Evolutionary conservation across 352 stramenopile species (phyloP).

Genomic region (Globisporangium barbulae): DNA sequence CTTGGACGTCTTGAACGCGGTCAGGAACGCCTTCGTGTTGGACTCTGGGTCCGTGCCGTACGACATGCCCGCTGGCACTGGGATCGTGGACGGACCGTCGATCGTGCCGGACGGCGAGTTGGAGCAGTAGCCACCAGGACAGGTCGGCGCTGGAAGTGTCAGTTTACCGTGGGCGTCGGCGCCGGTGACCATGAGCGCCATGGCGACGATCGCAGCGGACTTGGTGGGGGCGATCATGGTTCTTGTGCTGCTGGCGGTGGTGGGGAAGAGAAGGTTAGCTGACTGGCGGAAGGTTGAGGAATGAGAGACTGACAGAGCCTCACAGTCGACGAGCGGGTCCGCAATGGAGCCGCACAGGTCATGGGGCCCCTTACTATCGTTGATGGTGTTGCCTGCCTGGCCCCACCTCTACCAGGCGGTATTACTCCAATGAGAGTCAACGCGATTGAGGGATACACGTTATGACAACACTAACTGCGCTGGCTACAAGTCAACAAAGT

Average conservation of each 20-base stretch:
- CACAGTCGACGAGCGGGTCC: no score
- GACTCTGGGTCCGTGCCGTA: conserved; percentile 24
- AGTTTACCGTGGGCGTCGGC: conserved; percentile 46
- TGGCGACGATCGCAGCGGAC: conserved; percentile 17
- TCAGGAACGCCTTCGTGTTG: conserved; percentile 27
- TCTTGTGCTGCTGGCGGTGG: neutral
- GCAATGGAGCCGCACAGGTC: no score
- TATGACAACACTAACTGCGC: no score
- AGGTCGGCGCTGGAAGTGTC: conserved; percentile 40
- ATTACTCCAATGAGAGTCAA: no score
- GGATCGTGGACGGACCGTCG: conserved; percentile 29
- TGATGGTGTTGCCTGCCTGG: neutral
- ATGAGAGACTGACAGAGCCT: neutral
- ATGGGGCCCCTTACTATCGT: no score
- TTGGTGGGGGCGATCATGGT: conserved; percentile 36
- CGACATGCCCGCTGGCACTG: conserved; percentile 40
- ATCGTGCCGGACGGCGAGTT: conserved; percentile 46
- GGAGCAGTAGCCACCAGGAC: conserved; percentile 25
- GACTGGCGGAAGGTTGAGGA: neutral
- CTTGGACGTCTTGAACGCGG: conserved; percentile 23
- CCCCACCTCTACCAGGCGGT: no score
- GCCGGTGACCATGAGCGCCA: conserved; percentile 19
- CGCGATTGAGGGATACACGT: no score
- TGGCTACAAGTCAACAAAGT: no score
- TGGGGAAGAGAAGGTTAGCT: neutral